These are phyloP conservation scores for Purshia tridentata DNA, from an alignment of 306 rosid species.

Conservation along the genomic window DNA sequence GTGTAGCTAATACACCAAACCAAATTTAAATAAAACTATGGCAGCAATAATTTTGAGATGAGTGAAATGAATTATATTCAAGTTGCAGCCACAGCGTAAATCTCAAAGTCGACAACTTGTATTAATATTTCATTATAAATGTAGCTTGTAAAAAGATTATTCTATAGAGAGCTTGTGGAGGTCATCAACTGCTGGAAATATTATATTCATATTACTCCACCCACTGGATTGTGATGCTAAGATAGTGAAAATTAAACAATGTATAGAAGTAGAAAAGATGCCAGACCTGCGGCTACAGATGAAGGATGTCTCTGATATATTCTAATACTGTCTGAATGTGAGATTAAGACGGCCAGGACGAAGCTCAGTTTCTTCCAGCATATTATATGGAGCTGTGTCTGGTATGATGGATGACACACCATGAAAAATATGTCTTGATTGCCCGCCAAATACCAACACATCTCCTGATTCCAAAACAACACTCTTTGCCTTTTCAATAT, in stretches of 20 bases:
- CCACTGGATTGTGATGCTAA: neutral
- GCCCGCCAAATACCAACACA: conserved; percentile 70
- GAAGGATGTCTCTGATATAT: neutral
- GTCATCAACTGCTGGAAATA: neutral
- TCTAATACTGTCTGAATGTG: conserved; percentile 55
- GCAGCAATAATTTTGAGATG: conserved; percentile 7
- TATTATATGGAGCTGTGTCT: conserved; percentile 49
- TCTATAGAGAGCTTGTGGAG: neutral
- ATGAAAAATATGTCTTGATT: conserved; percentile 59
- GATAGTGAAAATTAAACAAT: conserved; percentile 9
- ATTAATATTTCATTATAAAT: neutral
- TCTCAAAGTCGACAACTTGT: conserved; percentile 4
- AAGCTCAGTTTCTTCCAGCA: conserved; percentile 39
- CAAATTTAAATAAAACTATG: neutral
- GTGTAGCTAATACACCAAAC: too few relatives aligned
- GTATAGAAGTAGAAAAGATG: neutral
- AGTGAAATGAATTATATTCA: neutral
- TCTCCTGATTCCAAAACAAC: conserved; percentile 65
- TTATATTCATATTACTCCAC: neutral
- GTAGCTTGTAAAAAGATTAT: neutral
- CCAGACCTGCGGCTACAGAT: conserved; percentile 15
- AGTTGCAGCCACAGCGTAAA: conserved; percentile 20
- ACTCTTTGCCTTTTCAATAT: conserved; percentile 42
- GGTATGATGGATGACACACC: conserved; percentile 58
- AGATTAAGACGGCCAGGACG: conserved; percentile 68